Evolutionary conservation across 2,329 filamentous ascomycete species (phyloP), one percentile per base, ranked within the genome.

Genomic region (Scedosporium dehoogii): DNA sequence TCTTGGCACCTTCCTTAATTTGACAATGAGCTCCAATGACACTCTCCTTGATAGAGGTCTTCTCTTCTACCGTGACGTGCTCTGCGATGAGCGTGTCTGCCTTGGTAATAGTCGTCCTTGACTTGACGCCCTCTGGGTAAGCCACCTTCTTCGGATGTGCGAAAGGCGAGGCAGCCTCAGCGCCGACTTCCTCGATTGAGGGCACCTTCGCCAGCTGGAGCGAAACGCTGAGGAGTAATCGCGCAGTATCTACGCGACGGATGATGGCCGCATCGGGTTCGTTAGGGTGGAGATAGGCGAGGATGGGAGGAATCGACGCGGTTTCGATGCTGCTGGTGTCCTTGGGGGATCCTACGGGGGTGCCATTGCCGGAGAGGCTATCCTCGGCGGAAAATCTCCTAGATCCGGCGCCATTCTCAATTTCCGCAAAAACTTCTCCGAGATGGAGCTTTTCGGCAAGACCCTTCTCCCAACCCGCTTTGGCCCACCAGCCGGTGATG

Each of bases 401-500:
- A 21, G 46, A 38, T 14, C 25, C 48, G 16, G 14, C 23, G 7
- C 27, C 44, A 27, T 29, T 51, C n/a, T 29, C 48, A 18, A 61
- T 46, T 4, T 57, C 55, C 10, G 64, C 65, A 33, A 66, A 64
- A 16, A 68, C 60, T 27, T 66, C 62, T 48, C 66, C 64, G 7
- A 68, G 64, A 1, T 86, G 84, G 6, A 97, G 80, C 73, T 96
- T 97, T 60, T 89, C 85, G 0, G 84, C 85, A 3, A 97, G 78
- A 0, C 91, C 90, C 3, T 83, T 79, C 73, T 97, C 92, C 94
- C 94, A 99, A 62, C 87, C 86, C 0, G 93, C 86, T 73, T 97
- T 97, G 41, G 92, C 91, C 92, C 92, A 96, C 89, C 91, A 96
- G 6, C 92, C 92, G 16, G 97, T 79, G 5, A 97, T 85, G 70